Evolutionary conservation across 1,284 basidiomycete genomes (phyloP).

Genomic region (Amylostereum chailletii): DNA sequence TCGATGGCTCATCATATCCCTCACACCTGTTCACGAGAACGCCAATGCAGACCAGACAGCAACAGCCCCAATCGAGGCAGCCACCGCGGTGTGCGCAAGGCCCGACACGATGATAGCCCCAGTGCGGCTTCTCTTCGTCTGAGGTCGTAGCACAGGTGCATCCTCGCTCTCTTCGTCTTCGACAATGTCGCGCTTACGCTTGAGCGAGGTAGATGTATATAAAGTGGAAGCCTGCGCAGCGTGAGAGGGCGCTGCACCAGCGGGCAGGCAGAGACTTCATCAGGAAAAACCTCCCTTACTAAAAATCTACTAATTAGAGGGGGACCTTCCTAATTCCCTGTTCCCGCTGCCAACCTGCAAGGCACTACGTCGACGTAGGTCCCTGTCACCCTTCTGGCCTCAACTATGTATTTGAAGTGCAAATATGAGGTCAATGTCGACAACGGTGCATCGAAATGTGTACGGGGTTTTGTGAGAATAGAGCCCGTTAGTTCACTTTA

Average conservation of each 20-base stretch:
- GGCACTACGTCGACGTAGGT: neutral
- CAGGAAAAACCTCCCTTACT: no score
- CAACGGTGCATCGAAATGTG: no score
- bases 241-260: constrained; percentile 12
- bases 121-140: constrained; percentile 35
- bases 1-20: no score
- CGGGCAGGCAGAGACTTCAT: constrained; percentile 4
- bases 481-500: no score
- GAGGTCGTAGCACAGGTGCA: neutral
- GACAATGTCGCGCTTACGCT: constrained; percentile 23
- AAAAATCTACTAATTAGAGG: no score
- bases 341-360: constrained; percentile 8
- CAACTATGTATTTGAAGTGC: no score
- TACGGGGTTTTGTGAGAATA: no score
- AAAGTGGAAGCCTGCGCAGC: constrained; percentile 14
- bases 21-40: constrained; percentile 32
- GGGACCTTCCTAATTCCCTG: no score
- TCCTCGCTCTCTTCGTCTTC: constrained; percentile 11
- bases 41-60: constrained; percentile 63
- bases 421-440: no score
- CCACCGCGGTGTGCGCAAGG: constrained; percentile 46
- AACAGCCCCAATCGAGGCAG: constrained; percentile 53
- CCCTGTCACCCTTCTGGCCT: neutral
- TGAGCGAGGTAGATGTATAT: constrained; percentile 14
- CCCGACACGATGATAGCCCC: constrained; percentile 28